Percentiles rank a stretch among this genome's conserved stretches.
These are phyloP conservation scores for Furcasterigmium furcatum DNA, from an alignment of 2,329 filamentous ascomycete species.

Conservation along the genomic window DNA sequence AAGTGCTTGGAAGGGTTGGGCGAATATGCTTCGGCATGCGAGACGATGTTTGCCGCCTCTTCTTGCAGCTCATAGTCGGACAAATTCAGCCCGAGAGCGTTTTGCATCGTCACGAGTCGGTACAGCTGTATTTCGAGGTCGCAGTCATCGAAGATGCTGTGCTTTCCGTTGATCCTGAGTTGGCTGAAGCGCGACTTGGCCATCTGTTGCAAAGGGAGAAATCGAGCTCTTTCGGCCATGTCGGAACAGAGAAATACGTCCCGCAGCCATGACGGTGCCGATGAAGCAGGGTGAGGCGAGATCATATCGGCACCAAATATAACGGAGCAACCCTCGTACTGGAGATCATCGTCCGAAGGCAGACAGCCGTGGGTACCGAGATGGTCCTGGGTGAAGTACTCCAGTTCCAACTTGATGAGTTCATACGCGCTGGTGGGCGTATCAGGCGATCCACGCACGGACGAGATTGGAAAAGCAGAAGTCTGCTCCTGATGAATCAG, in stretches of 20 bases:
- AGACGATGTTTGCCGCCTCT: conserved; percentile 12
- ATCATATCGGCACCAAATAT: conserved; percentile 21
- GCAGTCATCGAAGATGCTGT: conserved; percentile 20
- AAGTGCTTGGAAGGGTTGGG: conserved; percentile 6
- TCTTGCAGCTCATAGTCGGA: conserved; percentile 11
- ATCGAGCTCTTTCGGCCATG: conserved; percentile 11
- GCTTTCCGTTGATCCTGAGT: conserved; percentile 22
- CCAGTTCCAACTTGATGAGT: conserved; percentile 29
- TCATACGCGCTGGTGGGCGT: conserved; percentile 26
- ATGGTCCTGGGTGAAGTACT: conserved; percentile 20
- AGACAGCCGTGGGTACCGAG: conserved; percentile 13
- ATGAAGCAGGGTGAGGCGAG: background rate
- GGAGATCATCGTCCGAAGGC: conserved; percentile 14
- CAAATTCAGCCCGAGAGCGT: conserved; percentile 6
- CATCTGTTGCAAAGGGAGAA: conserved; percentile 18
- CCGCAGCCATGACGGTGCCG: conserved; percentile 18
- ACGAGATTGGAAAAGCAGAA: conserved; percentile 3
- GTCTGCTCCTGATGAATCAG: conserved; percentile 7
- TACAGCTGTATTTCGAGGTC: conserved; percentile 17
- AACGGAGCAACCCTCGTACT: conserved; percentile 20
- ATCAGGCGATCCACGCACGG: conserved; percentile 7
- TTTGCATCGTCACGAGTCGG: conserved; percentile 1
- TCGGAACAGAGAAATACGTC: conserved; percentile 17
- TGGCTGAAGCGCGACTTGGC: conserved; percentile 13
- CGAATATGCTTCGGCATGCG: conserved; percentile 6